phyloP scores from a whole-genome alignment of 2,329 filamentous ascomycete genomes.

The Byssoonygena ceratinophila region DNA sequence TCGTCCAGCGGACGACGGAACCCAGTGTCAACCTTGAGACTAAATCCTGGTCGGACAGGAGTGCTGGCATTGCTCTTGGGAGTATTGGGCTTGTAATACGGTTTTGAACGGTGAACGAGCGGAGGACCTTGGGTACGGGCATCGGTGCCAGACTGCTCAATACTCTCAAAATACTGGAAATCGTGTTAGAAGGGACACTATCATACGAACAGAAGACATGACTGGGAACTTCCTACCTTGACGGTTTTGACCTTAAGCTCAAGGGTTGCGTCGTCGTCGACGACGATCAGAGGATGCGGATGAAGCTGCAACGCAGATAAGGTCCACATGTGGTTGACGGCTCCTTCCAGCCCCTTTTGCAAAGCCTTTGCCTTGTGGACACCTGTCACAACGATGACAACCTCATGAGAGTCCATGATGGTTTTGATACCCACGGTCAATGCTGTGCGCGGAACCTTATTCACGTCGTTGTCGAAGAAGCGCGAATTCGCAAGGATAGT shows the following conservation, averaged over 20 bases:
- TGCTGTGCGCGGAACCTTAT: conserved; percentile 67
- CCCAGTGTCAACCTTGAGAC: conserved; percentile 37
- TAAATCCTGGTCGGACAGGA: conserved; percentile 22
- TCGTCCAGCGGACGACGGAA: conserved; percentile 30
- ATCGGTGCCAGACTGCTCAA: conserved; percentile 52
- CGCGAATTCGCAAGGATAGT: conserved; percentile 76
- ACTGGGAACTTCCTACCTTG: conserved; percentile 27
- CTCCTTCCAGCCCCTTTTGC: conserved; percentile 69
- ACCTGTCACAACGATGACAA: conserved; percentile 72
- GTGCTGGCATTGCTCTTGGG: conserved; percentile 24
- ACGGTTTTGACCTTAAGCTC: conserved; percentile 66
- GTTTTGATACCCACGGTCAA: conserved; percentile 78
- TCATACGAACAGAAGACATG: neutral
- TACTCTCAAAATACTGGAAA: conserved; percentile 56
- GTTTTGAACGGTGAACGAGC: conserved; percentile 32
- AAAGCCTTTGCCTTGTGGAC: conserved; percentile 70
- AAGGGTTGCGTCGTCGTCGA: conserved; percentile 67
- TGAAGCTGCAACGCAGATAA: conserved; percentile 71
- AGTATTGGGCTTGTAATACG: conserved; percentile 21
- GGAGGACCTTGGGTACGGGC: conserved; percentile 35
- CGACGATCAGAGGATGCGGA: conserved; percentile 69
- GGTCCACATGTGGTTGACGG: conserved; percentile 86
- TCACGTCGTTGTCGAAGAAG: conserved; percentile 67
- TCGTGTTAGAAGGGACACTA: neutral
- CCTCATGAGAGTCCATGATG: conserved; percentile 67